phyloP scores from a whole-genome alignment of 1,284 basidiomycete species.

The Fomes fomentarius region DNA sequence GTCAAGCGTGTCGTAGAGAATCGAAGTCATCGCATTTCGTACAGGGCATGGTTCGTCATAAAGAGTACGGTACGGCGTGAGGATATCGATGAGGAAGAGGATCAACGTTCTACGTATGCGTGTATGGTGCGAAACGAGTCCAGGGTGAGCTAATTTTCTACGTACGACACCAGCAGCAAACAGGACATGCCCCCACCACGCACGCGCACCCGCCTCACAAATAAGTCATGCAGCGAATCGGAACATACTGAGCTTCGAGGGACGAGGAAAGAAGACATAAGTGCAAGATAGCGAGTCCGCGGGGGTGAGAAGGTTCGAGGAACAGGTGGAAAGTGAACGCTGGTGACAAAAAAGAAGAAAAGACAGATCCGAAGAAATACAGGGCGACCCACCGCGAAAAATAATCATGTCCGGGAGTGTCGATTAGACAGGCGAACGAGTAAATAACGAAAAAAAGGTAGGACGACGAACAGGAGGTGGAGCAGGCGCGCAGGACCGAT shows the following conservation, averaged over 20 bases:
- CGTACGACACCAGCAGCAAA: neutral
- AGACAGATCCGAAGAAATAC: neutral
- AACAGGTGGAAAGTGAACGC: neutral
- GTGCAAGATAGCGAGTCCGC: neutral
- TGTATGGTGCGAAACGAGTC: neutral
- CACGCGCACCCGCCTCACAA: neutral
- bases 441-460: neutral
- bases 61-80: constrained; percentile 7
- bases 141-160: neutral
- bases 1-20: too few species aligned
- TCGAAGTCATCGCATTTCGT: constrained; percentile 22
- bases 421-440: constrained; percentile 6
- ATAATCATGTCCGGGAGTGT: constrained; percentile 10
- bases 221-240: neutral
- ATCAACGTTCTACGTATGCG: neutral
- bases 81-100: neutral
- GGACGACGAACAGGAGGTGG: neutral
- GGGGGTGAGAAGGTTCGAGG: neutral
- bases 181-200: neutral
- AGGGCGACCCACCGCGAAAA: constrained; percentile 11
- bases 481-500: neutral
- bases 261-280: neutral
- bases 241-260: neutral
- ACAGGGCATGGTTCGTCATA: constrained; percentile 18
- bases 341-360: neutral